phyloP scores from a whole-genome alignment of 176 grass and related monocot genomes.

The Secale cereale region DNA sequence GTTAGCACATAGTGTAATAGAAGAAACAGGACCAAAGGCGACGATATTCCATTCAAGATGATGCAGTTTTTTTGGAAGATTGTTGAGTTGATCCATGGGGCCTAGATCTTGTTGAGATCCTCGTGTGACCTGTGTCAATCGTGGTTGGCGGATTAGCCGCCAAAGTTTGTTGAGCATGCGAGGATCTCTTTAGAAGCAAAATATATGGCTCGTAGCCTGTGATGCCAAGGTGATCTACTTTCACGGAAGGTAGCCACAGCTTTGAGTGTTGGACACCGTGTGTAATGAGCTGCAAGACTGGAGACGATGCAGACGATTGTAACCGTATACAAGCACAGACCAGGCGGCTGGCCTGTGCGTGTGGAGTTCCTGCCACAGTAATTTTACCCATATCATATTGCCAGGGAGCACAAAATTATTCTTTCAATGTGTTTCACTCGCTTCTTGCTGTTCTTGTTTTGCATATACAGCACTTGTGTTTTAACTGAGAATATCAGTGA shows the following conservation, averaged over 20 bases:
- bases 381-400: constrained; percentile 26
- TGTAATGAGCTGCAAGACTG: constrained; percentile 19
- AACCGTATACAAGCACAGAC: constrained; percentile 36
- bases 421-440: background rate
- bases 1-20: constrained; percentile 46
- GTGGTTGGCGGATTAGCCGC: constrained; percentile 15
- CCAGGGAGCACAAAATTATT: constrained; percentile 17
- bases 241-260: background rate
- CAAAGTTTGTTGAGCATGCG: constrained; percentile 17
- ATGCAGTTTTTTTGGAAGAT: constrained; percentile 31
- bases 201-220: constrained; percentile 17
- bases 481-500: no score
- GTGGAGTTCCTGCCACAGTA: constrained; percentile 40
- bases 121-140: constrained; percentile 13
- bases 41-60: constrained; percentile 22
- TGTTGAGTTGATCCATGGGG: constrained; percentile 27
- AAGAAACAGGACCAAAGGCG: constrained; percentile 33
- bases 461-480: no score
- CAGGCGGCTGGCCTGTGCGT: constrained; percentile 9
- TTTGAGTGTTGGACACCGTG: constrained; percentile 11
- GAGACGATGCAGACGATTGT: constrained; percentile 30
- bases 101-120: constrained; percentile 29
- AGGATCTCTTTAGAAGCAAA: constrained; percentile 26
- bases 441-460: background rate
- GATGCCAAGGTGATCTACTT: constrained; percentile 34